phyloP scores from a whole-genome alignment of 176 grass and related monocot genomes.

The Cenchrus fungigraminus region DNA sequence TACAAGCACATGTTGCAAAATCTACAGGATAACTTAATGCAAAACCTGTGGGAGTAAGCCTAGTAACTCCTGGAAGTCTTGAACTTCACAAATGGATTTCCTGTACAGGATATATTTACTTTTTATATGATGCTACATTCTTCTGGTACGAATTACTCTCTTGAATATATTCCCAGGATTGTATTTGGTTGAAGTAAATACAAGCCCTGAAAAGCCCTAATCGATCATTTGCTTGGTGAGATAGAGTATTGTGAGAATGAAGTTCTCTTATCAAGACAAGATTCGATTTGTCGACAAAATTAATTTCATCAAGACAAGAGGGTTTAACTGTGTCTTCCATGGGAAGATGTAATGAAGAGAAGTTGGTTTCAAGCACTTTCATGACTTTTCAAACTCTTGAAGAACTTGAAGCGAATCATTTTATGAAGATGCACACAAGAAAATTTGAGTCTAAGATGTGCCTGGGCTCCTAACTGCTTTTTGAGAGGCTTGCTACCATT shows the following conservation, averaged over 20 bases:
- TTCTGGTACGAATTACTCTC: constrained; percentile 50
- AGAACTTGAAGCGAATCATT: constrained; percentile 64
- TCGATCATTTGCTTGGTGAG: constrained; percentile 59
- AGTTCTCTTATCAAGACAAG: constrained; percentile 60
- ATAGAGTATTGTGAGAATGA: constrained; percentile 54
- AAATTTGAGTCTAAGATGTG: constrained; percentile 48
- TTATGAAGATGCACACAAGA: constrained; percentile 61
- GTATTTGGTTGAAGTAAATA: constrained; percentile 85
- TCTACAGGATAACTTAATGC: not conserved
- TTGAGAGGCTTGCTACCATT: constrained; percentile 53
- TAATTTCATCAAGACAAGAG: constrained; percentile 57
- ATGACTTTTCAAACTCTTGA: constrained; percentile 54
- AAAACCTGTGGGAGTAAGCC: not conserved
- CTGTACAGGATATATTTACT: constrained; percentile 12
- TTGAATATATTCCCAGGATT: constrained; percentile 72
- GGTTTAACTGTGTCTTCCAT: constrained; percentile 45
- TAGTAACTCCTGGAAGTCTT: not conserved
- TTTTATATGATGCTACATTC: constrained; percentile 1
- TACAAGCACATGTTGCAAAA: no score
- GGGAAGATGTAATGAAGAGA: constrained; percentile 70
- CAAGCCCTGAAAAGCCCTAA: constrained; percentile 53
- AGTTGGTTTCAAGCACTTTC: constrained; percentile 69
- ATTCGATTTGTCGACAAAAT: constrained; percentile 54
- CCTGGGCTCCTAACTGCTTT: constrained; percentile 53
- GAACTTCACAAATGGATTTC: not conserved